phyloP scores from a whole-genome alignment of 768 basidiomycete genomes.

The Hericium rajendrae region DNA sequence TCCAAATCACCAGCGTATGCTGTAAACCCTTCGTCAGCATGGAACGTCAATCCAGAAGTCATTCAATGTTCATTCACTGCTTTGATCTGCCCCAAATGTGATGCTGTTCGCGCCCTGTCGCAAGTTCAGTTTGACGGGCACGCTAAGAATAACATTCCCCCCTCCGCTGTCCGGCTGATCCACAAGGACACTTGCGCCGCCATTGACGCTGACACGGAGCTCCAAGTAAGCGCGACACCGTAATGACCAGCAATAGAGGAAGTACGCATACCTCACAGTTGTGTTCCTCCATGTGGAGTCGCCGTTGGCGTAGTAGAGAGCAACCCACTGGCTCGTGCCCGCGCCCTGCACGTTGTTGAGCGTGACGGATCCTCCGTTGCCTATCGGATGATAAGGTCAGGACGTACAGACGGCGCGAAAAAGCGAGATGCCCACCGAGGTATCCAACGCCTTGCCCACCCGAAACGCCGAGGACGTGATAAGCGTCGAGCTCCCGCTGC shows the following conservation, averaged over 20 bases:
- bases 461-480: conserved; percentile 35
- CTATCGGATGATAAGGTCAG: conserved; percentile 17
- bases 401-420: not conserved
- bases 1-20: conserved; percentile 52
- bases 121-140: conserved; percentile 44
- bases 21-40: not conserved
- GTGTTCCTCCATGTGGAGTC: conserved; percentile 52
- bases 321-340: conserved; percentile 48
- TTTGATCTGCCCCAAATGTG: conserved; percentile 39
- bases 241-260: not conserved
- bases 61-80: conserved; percentile 27
- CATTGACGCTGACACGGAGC: conserved; percentile 38
- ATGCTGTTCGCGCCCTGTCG: conserved; percentile 43
- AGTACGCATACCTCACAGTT: conserved; percentile 38
- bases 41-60: not conserved
- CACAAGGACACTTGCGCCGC: conserved; percentile 40
- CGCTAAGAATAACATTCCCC: conserved; percentile 41
- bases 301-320: conserved; percentile 51
- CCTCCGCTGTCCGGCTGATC: conserved; percentile 53
- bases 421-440: conserved; percentile 31
- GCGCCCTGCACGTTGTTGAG: conserved; percentile 48
- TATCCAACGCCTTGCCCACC: conserved; percentile 46
- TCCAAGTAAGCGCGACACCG: not conserved
- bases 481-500: conserved; percentile 37
- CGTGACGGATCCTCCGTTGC: conserved; percentile 48